These are phyloP conservation scores for Dictyostelium citrinum DNA, from an alignment of 78 protist genomes.

Conservation along the genomic window DNA sequence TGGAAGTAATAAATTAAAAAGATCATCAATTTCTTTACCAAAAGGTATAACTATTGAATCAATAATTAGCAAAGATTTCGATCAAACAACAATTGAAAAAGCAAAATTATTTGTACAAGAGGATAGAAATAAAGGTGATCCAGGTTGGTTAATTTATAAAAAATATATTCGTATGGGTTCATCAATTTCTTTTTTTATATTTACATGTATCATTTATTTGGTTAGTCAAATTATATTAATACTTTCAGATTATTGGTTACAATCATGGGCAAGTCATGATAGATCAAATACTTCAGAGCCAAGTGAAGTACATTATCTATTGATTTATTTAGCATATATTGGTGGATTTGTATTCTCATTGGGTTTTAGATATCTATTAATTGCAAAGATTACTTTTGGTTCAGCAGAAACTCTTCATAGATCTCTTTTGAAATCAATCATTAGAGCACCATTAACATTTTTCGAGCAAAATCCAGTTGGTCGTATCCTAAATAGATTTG, in stretches of 20 bases:
- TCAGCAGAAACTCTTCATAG: neutral
- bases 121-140: neutral
- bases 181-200: neutral
- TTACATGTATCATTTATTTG: neutral
- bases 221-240: constrained; percentile 27
- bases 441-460: constrained; percentile 85
- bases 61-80: neutral
- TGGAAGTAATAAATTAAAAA: neutral
- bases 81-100: neutral
- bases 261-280: neutral
- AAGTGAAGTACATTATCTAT: neutral
- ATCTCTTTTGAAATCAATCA: neutral
- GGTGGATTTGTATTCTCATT: neutral
- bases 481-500: constrained; percentile 96
- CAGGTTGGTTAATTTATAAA: constrained; percentile 7
- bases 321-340: neutral
- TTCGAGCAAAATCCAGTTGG: constrained; percentile 97
- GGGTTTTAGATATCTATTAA: neutral
- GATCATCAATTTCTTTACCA: constrained; percentile 8
- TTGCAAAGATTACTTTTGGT: neutral
- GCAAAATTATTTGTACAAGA: constrained; percentile 54
- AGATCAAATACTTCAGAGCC: neutral
- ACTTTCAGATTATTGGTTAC: constrained; percentile 38
- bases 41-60: neutral
- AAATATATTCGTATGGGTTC: constrained; percentile 22